Conservation (phyloP, 2,329 filamentous ascomycete species). For the Zalaria obscura region DNA sequence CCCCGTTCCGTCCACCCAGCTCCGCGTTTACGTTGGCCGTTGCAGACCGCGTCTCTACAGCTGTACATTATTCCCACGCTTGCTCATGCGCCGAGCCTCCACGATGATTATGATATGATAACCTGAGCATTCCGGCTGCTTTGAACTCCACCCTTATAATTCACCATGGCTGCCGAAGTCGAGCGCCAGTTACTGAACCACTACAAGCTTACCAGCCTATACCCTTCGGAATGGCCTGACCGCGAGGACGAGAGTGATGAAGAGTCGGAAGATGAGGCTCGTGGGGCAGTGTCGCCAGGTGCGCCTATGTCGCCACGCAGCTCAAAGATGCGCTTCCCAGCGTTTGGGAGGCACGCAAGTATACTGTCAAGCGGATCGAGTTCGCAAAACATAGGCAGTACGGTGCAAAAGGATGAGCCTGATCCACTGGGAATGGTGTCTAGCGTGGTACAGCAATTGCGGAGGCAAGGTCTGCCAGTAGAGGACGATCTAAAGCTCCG, state of each 20-base stretch:
- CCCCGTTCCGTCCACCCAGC: too few relatives aligned
- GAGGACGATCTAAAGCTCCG: slow-evolving; percentile 61
- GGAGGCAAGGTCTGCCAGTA: slow-evolving; percentile 60
- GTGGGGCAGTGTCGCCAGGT: slow-evolving; percentile 23
- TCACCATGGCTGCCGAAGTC: slow-evolving; percentile 46
- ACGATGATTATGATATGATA: too few relatives aligned
- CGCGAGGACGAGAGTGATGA: slow-evolving; percentile 60
- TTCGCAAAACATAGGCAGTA: slow-evolving; percentile 56
- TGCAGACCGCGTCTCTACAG: too few relatives aligned
- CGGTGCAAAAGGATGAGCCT: slow-evolving; percentile 81
- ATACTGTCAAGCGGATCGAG: slow-evolving; percentile 47
- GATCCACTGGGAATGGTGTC: slow-evolving; percentile 82
- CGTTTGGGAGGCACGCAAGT: slow-evolving; percentile 62
- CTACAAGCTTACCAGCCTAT: slow-evolving; percentile 70
- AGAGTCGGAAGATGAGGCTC: slow-evolving; percentile 15
- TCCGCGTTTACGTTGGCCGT: too few relatives aligned
- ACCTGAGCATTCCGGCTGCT: background rate
- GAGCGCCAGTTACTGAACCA: slow-evolving; percentile 71
- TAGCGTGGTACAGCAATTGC: slow-evolving; percentile 71
- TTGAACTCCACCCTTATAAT: background rate
- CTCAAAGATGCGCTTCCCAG: slow-evolving; percentile 70
- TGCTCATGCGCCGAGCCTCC: background rate
- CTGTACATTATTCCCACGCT: background rate
- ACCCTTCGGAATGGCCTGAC: slow-evolving; percentile 72
- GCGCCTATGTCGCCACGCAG: slow-evolving; percentile 24